Evolutionary conservation across 1,284 basidiomycete genomes (phyloP), one percentile per base, ranked within the genome.

Genomic region (Stereum hirsutum): DNA sequence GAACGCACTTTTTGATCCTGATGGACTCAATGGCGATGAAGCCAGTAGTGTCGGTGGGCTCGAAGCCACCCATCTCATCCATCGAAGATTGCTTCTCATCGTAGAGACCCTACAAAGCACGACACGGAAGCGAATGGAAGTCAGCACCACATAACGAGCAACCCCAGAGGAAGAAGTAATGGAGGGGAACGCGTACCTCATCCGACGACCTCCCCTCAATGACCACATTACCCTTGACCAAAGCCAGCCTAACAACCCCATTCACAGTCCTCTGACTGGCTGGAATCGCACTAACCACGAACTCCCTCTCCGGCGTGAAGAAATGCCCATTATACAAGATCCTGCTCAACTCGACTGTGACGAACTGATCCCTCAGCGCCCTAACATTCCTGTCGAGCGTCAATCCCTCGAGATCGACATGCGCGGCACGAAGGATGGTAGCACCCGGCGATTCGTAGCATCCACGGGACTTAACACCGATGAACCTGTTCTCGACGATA

Each of bases 401-500:
- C 47, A 99, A 80, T 49, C 95, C 96, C 66, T 99, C 95, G 53
- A 99, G 69, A 59, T 98, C 96, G 66, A 99, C 76, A 70, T 99
- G 95, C 11, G 95, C 95, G 15, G 78, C 82, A 54, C 94, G 90
- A 39, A 99, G 76, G 66, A 99, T 97, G 46, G 94, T 97, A 36
- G 91, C 95, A 17, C 83, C 95, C 15, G 95, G 95, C 6, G 89
- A 88, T 68, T 99, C 95, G 74, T 99, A 99, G 72, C 96, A 99
- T 28, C 95, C 95, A 44, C 95, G 89, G 45, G 89, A 93, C 70
- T 99, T 99, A 63, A 99, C 94, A 50, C 95, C 95, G 63, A 99
- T 98, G 74, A 97, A 98, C 44, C 95, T 81, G 74, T 99, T 99
- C 72, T 99, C 95, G 58, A 99, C 96, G 61, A 99, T 98, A 66